Base-by-base conservation (phyloP, 2,329 filamentous ascomycete species). In the Fusarium domesticum region DNA sequence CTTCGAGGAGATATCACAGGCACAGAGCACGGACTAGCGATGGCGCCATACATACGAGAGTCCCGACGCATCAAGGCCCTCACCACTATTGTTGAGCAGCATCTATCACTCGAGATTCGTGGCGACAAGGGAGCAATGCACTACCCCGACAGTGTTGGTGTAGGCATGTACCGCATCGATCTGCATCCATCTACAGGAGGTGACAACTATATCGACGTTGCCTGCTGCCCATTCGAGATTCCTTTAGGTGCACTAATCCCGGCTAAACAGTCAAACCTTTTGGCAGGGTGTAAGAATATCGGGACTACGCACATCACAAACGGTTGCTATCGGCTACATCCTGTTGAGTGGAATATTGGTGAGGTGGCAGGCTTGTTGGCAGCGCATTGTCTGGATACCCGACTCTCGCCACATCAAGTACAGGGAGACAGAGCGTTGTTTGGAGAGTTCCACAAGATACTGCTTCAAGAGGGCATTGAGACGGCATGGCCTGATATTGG, bases 141-240 rank as follows among this genome's bases (percentile, higher is more conserved):
- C 18, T 61, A 62, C 17, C 52, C 49, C 3, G 59, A 62, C 15
- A 59, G 56, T 38, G 56, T 62, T 0, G 59, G 59, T 0, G 54
- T 62, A 1, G 59, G 59, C 10, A 62, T 62, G 59, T 62, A 62
- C 38, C 56, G 59, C 2, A 62, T 62, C 14, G 59, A 62, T 4
- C 41, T 62, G 1, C 59, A 62, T 17, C 59, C 59, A 0, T 62
- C 59, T 0, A 62, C 59, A 0, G 59, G 59, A 3, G 57, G 57
- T 5, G 57, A 62, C 15, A 62, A 61, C 30, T 62, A 62, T 42
- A 61, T 62, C 32, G 59, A 62, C 6, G 53, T 60, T 2, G 59
- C 59, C 2, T 62, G 59, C 35, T 61, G 59, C 20, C 59, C 59
- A 2, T 62, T 62, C 6, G 52, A 62, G 41, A 62, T 62, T 1